These are phyloP conservation scores for Yarrowia phangngaensis DNA, from an alignment of 805 yeast genomes.

Conservation along the genomic window DNA sequence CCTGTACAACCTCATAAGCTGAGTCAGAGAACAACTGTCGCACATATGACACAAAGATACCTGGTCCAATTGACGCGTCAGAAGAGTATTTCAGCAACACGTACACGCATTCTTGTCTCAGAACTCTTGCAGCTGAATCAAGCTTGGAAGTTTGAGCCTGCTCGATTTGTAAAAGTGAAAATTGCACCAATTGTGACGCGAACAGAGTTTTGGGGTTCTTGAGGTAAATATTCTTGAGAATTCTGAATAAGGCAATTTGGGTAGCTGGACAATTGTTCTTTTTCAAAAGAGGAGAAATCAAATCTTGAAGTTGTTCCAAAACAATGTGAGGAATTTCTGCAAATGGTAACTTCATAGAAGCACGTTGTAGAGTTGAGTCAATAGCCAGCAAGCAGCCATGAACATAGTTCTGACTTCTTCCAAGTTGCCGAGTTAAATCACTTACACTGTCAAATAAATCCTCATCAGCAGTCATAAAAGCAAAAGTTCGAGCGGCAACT, in stretches of 20 bases:
- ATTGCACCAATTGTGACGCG: conserved; percentile 5
- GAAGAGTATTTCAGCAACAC: conserved; percentile 19
- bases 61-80: conserved; percentile 7
- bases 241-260: conserved; percentile 28
- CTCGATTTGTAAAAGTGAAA: conserved; percentile 8
- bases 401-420: conserved; percentile 43
- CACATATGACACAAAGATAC: conserved; percentile 15
- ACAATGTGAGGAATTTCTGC: neutral
- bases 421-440: conserved; percentile 37
- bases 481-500: conserved; percentile 70
- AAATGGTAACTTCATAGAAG: conserved; percentile 12
- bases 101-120: conserved; percentile 29
- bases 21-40: conserved; percentile 29
- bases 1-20: conserved; percentile 33
- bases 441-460: conserved; percentile 29
- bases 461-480: conserved; percentile 45
- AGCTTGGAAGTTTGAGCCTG: conserved; percentile 1
- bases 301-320: conserved; percentile 6
- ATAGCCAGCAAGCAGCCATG: conserved; percentile 62
- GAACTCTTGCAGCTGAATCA: conserved; percentile 29
- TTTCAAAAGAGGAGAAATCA: conserved; percentile 26
- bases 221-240: conserved; percentile 5
- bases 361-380: conserved; percentile 38
- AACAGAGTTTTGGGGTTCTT: conserved; percentile 19
- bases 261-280: conserved; percentile 32